phyloP scores from a whole-genome alignment of 1,284 basidiomycete species.

The Trichosporon faecale region DNA sequence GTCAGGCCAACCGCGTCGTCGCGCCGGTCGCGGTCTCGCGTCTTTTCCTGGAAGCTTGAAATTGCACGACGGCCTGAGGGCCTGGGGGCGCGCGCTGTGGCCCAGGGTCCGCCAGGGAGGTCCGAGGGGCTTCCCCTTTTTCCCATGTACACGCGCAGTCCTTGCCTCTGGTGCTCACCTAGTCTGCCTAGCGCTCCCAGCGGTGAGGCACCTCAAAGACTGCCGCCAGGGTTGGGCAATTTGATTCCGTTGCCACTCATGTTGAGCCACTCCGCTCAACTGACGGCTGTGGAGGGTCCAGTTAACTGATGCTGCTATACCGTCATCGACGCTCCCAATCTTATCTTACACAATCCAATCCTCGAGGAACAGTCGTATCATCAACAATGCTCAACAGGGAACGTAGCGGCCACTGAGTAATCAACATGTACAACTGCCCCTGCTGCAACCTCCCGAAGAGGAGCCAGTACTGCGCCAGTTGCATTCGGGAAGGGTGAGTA shows the following conservation, averaged over 20 bases:
- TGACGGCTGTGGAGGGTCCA: neutral
- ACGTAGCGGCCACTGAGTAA: neutral
- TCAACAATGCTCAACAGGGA: neutral
- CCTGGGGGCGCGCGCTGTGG: neutral
- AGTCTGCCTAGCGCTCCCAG: neutral
- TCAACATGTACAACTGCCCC: slow-evolving; percentile 23
- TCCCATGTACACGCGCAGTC: slow-evolving; percentile 3
- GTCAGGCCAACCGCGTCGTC: neutral
- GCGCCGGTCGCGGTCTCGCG: slow-evolving; percentile 1
- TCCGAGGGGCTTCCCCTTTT: neutral
- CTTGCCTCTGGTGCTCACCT: neutral
- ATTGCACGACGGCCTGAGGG: neutral
- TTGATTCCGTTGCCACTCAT: slow-evolving; percentile 20
- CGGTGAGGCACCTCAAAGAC: neutral
- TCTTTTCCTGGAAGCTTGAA: neutral
- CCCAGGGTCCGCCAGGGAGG: neutral
- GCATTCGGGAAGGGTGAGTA: slow-evolving; percentile 39
- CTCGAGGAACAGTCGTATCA: neutral
- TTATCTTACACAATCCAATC: slow-evolving; percentile 8
- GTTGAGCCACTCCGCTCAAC: neutral
- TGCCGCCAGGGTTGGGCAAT: neutral
- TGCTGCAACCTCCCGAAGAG: slow-evolving; percentile 32
- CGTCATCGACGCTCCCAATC: slow-evolving; percentile 4
- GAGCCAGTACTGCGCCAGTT: slow-evolving; percentile 35
- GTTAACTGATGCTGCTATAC: neutral